A percentile compares a stretch with the other conserved stretches of the same genome.
phyloP scores from a whole-genome alignment of 352 stramenopile genomes.

The Pythium brassicae region DNA sequence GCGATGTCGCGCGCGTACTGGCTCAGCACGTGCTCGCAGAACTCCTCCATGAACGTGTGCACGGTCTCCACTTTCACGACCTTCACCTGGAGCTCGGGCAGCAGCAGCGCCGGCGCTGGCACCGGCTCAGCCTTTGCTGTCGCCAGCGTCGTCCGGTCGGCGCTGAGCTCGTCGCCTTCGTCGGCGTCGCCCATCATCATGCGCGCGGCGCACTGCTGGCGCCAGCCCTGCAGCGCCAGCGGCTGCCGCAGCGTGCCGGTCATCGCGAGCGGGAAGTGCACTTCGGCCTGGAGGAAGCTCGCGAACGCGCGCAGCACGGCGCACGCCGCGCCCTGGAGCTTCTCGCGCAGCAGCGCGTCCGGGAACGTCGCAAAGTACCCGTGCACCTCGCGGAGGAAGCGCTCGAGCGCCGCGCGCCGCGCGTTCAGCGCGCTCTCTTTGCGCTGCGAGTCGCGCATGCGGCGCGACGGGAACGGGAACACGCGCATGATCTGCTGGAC shows the following conservation, averaged over 20 bases:
- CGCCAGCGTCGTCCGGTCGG: conserved; percentile 7
- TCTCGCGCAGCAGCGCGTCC: conserved; percentile 25
- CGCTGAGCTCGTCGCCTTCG: neutral
- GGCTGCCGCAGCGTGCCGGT: conserved; percentile 32
- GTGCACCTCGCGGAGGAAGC: conserved; percentile 39
- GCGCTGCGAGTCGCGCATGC: conserved; percentile 25
- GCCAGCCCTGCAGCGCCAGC: conserved; percentile 45
- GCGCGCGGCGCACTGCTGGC: conserved; percentile 42
- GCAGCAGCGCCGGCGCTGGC: conserved; percentile 7
- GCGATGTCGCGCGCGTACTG: conserved; percentile 64
- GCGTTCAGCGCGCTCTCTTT: conserved; percentile 25
- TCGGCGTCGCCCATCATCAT: conserved; percentile 22
- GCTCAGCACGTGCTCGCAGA: conserved; percentile 58
- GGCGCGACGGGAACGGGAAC: conserved; percentile 34
- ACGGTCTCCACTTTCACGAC: conserved; percentile 60
- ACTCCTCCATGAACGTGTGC: conserved; percentile 79
- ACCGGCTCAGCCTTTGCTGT: conserved; percentile 4
- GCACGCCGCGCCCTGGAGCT: conserved; percentile 35
- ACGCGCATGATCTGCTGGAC: conserved; percentile 29
- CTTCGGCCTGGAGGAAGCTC: conserved; percentile 37
- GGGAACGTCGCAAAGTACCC: conserved; percentile 36
- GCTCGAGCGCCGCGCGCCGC: conserved; percentile 31
- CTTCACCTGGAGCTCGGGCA: conserved; percentile 57
- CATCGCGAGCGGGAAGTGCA: conserved; percentile 36
- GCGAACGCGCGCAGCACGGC: conserved; percentile 41